These are phyloP conservation scores for Ambrosiella xylebori DNA, from an alignment of 2,329 filamentous ascomycete genomes.

Conservation along the genomic window DNA sequence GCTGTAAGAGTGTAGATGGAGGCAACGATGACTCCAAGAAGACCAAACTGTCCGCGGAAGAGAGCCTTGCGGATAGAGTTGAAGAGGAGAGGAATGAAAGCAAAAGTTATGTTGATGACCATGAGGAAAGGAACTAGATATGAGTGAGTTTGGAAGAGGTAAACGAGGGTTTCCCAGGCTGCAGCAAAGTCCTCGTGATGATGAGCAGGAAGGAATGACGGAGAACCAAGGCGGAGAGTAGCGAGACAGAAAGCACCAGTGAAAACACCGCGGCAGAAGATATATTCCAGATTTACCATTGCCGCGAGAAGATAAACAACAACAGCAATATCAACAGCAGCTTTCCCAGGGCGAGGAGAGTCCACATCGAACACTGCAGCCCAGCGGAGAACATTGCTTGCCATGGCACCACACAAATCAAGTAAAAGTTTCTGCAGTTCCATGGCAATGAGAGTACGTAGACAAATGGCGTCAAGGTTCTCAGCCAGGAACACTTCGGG, in stretches of 20 bases:
- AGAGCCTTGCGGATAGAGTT: slow-evolving; percentile 2
- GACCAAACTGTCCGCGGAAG: slow-evolving; percentile 3
- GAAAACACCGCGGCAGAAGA: slow-evolving; percentile 9
- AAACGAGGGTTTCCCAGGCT: slow-evolving; percentile 7
- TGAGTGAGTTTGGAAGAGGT: slow-evolving; percentile 11
- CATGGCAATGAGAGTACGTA: slow-evolving; percentile 11
- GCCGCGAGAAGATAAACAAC: slow-evolving; percentile 11
- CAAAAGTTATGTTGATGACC: slow-evolving; percentile 15
- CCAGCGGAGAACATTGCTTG: slow-evolving; percentile 10
- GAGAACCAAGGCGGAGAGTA: slow-evolving; percentile 8
- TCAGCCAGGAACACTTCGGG: slow-evolving; percentile 22
- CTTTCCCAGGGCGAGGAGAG: slow-evolving; percentile 9
- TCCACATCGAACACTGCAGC: slow-evolving; percentile 12
- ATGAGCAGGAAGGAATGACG: slow-evolving; percentile 6
- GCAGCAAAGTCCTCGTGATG: slow-evolving; percentile 7
- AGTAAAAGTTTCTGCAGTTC: slow-evolving; percentile 14
- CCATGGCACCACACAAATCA: slow-evolving; percentile 9
- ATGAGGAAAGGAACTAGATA: slow-evolving; percentile 12
- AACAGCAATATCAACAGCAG: slow-evolving; percentile 9
- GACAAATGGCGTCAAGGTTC: slow-evolving; percentile 14
- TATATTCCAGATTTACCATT: slow-evolving; percentile 12
- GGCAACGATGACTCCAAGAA: slow-evolving; percentile 14
- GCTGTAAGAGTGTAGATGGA: slow-evolving; percentile 20
- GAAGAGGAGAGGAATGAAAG: slow-evolving; percentile 12
- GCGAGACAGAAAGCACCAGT: slow-evolving; percentile 10